Base-by-base conservation (phyloP, 495 filamentous ascomycete genomes). In the Tuber microsphaerosporum region DNA sequence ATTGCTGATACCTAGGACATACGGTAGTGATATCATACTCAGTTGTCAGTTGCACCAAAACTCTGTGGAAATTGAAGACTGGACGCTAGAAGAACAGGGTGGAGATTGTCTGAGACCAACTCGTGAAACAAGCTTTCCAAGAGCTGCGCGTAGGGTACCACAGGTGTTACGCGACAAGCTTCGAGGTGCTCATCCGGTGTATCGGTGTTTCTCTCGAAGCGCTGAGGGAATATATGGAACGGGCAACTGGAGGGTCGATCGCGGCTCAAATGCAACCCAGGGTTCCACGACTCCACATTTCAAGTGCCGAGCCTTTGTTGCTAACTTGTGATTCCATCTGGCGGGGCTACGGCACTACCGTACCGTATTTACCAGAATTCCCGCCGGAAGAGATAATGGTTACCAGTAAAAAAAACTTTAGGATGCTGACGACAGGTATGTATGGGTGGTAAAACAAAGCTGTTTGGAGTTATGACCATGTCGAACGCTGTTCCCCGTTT, bases 51-150 rank as follows among this genome's bases (percentile, higher is more conserved):
- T 65, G 56, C 14, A 14, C 26, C 26, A 65, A 31, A 31, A 65
- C 26, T 19, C 14, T 34, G 26, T 7, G 56, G 56, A 19, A 65
- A 65, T 56, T 20, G 8, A 56, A 8, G n/a, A 1, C 22, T n/a
- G 48, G 48, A 10, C 48, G 19, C 48, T 2, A 65, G 56, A 43
- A 43, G 10, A 0, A 17, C 12, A 17, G 5, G 56, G 14, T 17
- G 56, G 26, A 16, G 4, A 65, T 65, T 65, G 26, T 31, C 12
- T 34, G 14, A 31, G 26, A 65, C 56, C 7, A 34, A 31, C 14
- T 65, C 26, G 26, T 65, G 56, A 65, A 65, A 65, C 56, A 65
- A 65, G 56, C 56, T 65, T 65, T 65, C 56, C 56, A 65, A 65
- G 56, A 65, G 56, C 56, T 65, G 56, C 56, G 56, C 56, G 56